Base-by-base conservation (phyloP, 148 eudicot species). In the Tetragonia tetragonoides region DNA sequence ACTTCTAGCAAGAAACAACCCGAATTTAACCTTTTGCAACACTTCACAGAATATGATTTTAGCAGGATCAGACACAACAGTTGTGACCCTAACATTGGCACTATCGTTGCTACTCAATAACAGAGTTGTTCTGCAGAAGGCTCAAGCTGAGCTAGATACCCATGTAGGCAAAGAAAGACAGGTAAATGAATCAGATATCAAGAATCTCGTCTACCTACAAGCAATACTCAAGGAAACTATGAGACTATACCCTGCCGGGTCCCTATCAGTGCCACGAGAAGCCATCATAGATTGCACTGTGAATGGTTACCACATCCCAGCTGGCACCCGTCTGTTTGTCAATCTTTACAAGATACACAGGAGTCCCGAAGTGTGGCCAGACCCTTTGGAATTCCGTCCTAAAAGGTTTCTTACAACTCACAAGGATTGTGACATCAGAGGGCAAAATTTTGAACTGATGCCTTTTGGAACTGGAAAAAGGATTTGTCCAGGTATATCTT, bases 51-150 rank as follows among this genome's bases (percentile, higher is more conserved):
- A 41, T 10, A 28, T 82, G 66, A 53, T 82, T 23, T 46, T 75
- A 49, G 83, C 39, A 39, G 83, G 61, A 49, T 9, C 83, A 57
- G 86, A 83, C 74, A 79, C 86, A 4, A 76, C 65, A 37, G 18
- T 75, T 47, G 80, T 72, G 70, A 79, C 77, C 0, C 38, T 80
- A 16, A 80, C 70, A 49, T 79, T 83, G 85, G 76, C 82, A 44
- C 70, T 82, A n/a, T 78, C 84, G 6, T 39, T 82, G 38, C 70
- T 82, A 51, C 65, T 82, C 15, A 82, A 68, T 42, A 74, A 82
- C 61, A 75, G 11, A 70, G 75, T 68, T 5, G 71, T 37, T 17
- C 38, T 82, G 10, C 78, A 68, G 70, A 74, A 78, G 64, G 70
- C 70, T 37, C 82, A 79, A 56, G 76, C 70, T 3, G 86, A 84